phyloP scores from a whole-genome alignment of 345 rosid genomes.

The Hevea brasiliensis region DNA sequence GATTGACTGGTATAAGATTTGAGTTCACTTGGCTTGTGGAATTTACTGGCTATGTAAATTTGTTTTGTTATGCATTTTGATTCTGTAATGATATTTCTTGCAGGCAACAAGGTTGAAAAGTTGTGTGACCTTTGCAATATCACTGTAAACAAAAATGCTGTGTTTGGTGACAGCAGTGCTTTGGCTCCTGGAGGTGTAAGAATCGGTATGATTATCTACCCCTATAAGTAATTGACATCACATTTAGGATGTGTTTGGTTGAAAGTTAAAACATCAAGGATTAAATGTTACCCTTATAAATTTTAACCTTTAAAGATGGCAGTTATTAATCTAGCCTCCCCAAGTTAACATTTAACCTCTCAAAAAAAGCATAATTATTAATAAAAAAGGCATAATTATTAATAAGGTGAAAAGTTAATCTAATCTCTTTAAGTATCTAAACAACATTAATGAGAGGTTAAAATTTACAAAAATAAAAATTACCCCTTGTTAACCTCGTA shows the following conservation, averaged over 20 bases:
- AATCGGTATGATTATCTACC: slow-evolving; percentile 61
- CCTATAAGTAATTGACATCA: too few species aligned
- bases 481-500: too few species aligned
- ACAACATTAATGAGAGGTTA: background rate
- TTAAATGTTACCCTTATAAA: too few species aligned
- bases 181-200: slow-evolving; percentile 99
- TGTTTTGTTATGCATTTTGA: slow-evolving; percentile 12
- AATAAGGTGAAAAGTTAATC: too few species aligned
- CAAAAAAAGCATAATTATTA: too few species aligned
- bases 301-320: too few species aligned
- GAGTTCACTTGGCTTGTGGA: background rate
- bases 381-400: too few species aligned
- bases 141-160: slow-evolving; percentile 98
- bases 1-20: slow-evolving; percentile 70
- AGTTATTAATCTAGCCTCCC: too few species aligned
- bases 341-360: too few species aligned
- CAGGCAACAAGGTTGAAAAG: slow-evolving; percentile 99
- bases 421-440: too few species aligned
- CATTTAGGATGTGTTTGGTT: too few species aligned
- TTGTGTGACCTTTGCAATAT: slow-evolving; percentile 91
- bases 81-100: slow-evolving; percentile 7
- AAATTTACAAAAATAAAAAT: background rate
- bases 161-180: slow-evolving; percentile 99
- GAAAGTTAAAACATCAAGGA: too few species aligned
- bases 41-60: background rate